Conservation (phyloP, 2,329 filamentous ascomycete genomes). For the Stylonectria norvegica region DNA sequence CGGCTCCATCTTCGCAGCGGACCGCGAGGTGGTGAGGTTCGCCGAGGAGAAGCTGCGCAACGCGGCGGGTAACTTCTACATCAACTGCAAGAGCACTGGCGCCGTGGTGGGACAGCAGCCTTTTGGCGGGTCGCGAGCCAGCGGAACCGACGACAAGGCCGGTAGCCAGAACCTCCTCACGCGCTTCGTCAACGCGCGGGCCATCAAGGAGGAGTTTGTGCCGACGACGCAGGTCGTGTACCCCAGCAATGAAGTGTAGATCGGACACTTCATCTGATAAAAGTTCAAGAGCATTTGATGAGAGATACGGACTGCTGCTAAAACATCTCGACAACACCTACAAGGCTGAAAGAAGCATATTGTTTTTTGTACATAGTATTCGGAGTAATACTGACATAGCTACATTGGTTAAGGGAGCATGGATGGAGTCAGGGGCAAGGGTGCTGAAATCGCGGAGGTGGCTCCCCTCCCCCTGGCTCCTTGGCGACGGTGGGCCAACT, state of each 20-base stretch:
- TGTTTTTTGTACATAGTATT: no score
- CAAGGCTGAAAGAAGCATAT: no score
- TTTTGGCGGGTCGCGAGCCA: constrained; percentile 65
- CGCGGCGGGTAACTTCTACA: constrained; percentile 78
- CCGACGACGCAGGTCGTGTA: constrained; percentile 62
- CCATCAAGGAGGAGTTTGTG: constrained; percentile 73
- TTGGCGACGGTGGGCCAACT: constrained; percentile 5
- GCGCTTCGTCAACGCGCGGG: constrained; percentile 64
- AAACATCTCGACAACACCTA: no score
- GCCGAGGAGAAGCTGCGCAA: constrained; percentile 71
- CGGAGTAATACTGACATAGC: no score
- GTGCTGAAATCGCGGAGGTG: constrained; percentile 18
- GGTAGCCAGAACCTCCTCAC: constrained; percentile 61
- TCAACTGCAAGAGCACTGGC: constrained; percentile 79
- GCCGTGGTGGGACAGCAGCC: constrained; percentile 71
- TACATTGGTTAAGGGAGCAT: no score
- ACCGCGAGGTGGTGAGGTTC: constrained; percentile 61
- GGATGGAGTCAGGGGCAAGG: constrained; percentile 9
- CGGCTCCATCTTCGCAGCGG: constrained; percentile 70
- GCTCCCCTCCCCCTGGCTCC: constrained; percentile 14
- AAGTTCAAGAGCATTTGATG: no score
- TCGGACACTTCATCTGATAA: no score
- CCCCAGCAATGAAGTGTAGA: constrained; percentile 70
- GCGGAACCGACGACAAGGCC: constrained; percentile 72
- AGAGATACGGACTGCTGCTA: no score